phyloP scores from a whole-genome alignment of 1,284 basidiomycete genomes.

The Limonomyces culmigenus region DNA sequence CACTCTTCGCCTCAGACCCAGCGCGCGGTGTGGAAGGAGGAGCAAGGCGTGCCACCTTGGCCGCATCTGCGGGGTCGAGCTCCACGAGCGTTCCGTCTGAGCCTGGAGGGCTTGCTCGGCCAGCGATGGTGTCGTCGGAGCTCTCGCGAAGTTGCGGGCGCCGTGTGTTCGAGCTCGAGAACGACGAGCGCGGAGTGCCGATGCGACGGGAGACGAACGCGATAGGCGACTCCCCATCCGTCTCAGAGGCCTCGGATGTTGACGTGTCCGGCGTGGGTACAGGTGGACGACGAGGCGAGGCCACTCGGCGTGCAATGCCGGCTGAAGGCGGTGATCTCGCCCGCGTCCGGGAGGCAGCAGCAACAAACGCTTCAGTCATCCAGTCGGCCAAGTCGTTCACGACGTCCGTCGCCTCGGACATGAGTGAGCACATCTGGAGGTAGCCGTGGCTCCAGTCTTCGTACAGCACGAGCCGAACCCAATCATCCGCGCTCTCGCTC shows the following conservation, averaged over 20 bases:
- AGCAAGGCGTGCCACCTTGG: too few species aligned
- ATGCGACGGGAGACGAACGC: slow-evolving; percentile 48
- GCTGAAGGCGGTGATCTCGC: background rate
- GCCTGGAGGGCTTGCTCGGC: background rate
- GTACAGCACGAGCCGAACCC: slow-evolving; percentile 87
- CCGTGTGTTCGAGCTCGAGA: slow-evolving; percentile 9
- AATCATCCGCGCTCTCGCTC: slow-evolving; percentile 75
- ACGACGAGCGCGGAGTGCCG: slow-evolving; percentile 6
- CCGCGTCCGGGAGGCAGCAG: background rate
- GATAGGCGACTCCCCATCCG: slow-evolving; percentile 52
- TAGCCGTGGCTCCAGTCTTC: slow-evolving; percentile 90
- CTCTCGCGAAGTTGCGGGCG: slow-evolving; percentile 4
- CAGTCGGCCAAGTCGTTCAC: slow-evolving; percentile 86
- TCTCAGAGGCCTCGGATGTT: slow-evolving; percentile 19
- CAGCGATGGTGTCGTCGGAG: slow-evolving; percentile 2
- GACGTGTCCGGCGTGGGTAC: background rate
- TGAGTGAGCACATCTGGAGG: slow-evolving; percentile 82
- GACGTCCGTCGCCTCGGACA: slow-evolving; percentile 70
- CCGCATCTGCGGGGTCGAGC: too few species aligned
- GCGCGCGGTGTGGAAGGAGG: too few species aligned
- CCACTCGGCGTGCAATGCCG: background rate
- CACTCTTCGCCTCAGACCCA: background rate
- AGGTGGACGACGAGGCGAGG: background rate
- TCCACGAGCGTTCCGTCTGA: background rate
- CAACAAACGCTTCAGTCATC: slow-evolving; percentile 69